Conservation (phyloP, 83 land plant genomes). For the Larix sibirica region DNA sequence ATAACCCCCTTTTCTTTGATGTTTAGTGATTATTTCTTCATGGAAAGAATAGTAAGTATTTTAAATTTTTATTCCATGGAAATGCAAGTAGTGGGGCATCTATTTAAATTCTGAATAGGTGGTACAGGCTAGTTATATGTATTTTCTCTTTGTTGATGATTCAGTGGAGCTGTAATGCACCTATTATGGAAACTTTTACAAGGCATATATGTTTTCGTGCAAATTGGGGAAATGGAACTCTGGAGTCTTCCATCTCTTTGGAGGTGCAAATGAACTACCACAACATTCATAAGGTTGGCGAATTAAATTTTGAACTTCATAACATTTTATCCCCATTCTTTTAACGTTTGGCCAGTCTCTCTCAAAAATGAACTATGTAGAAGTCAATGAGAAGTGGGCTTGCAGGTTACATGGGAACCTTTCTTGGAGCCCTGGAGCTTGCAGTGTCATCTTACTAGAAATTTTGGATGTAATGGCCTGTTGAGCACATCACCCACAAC, state of each 20-base stretch:
- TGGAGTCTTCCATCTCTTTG: constrained; percentile 37
- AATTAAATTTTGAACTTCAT: background rate
- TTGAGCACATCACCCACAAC: constrained; percentile 26
- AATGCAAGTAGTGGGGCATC: background rate
- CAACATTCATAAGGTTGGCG: constrained; percentile 85
- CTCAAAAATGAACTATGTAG: background rate
- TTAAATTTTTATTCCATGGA: background rate
- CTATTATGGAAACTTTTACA: constrained; percentile 67
- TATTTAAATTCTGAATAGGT: background rate
- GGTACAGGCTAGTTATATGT: background rate
- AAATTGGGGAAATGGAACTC: constrained; percentile 14
- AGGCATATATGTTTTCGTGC: constrained; percentile 30
- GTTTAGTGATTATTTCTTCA: background rate
- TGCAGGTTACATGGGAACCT: constrained; percentile 98
- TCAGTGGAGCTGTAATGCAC: constrained; percentile 89
- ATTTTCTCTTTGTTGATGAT: constrained; percentile 8
- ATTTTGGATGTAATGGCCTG: constrained; percentile 20
- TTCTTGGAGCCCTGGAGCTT: constrained; percentile 89
- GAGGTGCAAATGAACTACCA: constrained; percentile 76
- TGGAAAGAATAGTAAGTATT: background rate
- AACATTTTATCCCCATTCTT: background rate
- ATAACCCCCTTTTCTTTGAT: background rate
- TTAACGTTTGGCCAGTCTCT: background rate
- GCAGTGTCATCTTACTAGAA: constrained; percentile 30
- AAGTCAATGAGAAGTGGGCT: background rate